Conservation (phyloP, 2,329 filamentous ascomycete species). For the Fusarium domesticum region DNA sequence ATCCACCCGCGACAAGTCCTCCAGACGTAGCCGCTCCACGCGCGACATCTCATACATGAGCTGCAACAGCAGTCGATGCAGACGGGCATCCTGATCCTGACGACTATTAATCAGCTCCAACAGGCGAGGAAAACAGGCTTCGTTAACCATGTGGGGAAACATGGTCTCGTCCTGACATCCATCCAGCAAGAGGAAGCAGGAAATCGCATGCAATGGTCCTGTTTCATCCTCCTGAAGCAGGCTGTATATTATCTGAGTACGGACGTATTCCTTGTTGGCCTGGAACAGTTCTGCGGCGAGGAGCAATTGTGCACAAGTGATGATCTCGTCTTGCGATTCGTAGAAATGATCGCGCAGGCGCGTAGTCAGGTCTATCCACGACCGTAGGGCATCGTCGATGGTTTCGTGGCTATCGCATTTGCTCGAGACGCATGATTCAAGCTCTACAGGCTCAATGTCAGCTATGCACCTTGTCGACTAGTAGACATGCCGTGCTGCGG, state of each 20-base stretch:
- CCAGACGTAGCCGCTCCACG: slow-evolving; percentile 73
- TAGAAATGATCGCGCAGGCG: slow-evolving; percentile 73
- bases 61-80: slow-evolving; percentile 81
- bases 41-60: slow-evolving; percentile 95
- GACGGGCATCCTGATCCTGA: slow-evolving; percentile 61
- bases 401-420: slow-evolving; percentile 52
- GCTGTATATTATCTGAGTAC: slow-evolving; percentile 88
- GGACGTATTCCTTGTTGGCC: slow-evolving; percentile 78
- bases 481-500: slow-evolving; percentile 4
- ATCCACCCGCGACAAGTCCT: slow-evolving; percentile 73
- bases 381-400: slow-evolving; percentile 81
- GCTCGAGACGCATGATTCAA: slow-evolving; percentile 45
- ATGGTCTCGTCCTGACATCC: slow-evolving; percentile 73
- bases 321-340: slow-evolving; percentile 73
- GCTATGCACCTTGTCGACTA: slow-evolving; percentile 3
- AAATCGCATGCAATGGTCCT: slow-evolving; percentile 75
- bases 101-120: slow-evolving; percentile 74
- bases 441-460: slow-evolving; percentile 38
- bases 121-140: slow-evolving; percentile 79
- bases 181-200: slow-evolving; percentile 82
- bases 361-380: slow-evolving; percentile 77
- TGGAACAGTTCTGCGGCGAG: slow-evolving; percentile 72
- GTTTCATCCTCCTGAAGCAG: slow-evolving; percentile 85
- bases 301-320: slow-evolving; percentile 75
- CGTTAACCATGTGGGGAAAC: slow-evolving; percentile 83